Evolutionary conservation across 2,329 filamentous ascomycete species (phyloP), one percentile per base, ranked within the genome.

Genomic region (Hymenoscyphus scutula): DNA sequence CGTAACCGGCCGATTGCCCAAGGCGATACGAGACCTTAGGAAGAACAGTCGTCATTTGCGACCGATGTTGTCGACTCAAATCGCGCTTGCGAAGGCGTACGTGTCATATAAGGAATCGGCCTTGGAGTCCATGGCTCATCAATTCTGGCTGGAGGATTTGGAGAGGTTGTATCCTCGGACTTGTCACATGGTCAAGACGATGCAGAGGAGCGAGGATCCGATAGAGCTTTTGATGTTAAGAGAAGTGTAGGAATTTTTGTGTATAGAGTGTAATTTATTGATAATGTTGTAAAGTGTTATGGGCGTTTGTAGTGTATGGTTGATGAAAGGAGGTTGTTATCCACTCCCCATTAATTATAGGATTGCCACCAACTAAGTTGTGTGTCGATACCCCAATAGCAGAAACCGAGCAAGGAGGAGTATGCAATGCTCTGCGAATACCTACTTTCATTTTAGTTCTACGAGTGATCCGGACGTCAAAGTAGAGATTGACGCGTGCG

Each of bases 111-210:
- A 29, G 25, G 58, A 38, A 15, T 25, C 53, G 29, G 58, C 58
- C 30, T 32, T 56, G 4, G 74, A 71, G 63, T 69, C 64, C 29
- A 66, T 51, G 38, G 64, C 61, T 29, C 68, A 58, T 61, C 65
- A 65, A 54, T 59, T 67, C 55, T 17, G 70, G 56, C 63, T 75
- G 13, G 60, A 62, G 34, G 68, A 71, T 32, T 45, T 74, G 34
- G 67, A 72, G 45, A 57, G 61, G 32, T 62, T 68, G 29, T 74
- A 67, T 56, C 72, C 74, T n/a, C 70, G 62, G 54, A 73, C 71
- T 6, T 13, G 74, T 19, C 56, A 64, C 25, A 72, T 71, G 5
- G 68, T 75, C 32, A 66, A 64, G 58, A 72, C 69, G 7, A 74
- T 74, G 71, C 67, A 62, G 23, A 65, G 69, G 45, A 62, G 57